Evolutionary conservation across 257 asterid genomes (phyloP), one percentile per base, ranked within the genome.

Genomic region (Solanum habrochaites): DNA sequence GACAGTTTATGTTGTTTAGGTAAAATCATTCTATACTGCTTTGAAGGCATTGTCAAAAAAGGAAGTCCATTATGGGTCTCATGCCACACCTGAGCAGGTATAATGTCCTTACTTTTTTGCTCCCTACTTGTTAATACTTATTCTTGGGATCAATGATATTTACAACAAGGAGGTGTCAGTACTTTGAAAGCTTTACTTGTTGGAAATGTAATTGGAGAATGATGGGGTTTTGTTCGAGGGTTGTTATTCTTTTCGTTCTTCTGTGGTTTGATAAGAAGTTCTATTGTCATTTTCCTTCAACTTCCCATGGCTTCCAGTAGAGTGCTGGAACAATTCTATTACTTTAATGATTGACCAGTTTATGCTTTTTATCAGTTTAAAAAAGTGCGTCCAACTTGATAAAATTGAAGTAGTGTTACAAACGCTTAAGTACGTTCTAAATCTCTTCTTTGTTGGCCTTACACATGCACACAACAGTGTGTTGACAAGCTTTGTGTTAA

Each of bases 1-100:
- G 83, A n/a, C 58, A 16, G 23, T 71, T 85, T 60, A 21, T 87
- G 70, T 80, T 92, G 83, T 91, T 83, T 89, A 96, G 99, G 94
- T 95, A 40, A 94, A 91, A 82, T 96, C 94, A 52, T 94, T 91
- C 83, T 87, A 92, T 74, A 87, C 96, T 85, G 94, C 98, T 83
- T 49, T 94, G 87, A 95, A 92, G 93, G 98, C 98, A 87, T 88
- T 95, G 88, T 93, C 98, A 32, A 89, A 88, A 86, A 94, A 92
- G 89, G 98, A 95, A 83, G 88, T 95, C 89, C 93, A 94, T 87
- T 95, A 95, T 86, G 98, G 98, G 75, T 90, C 94, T 90, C 70
- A 91, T 89, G 98, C 98, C 14, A 94, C 99, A 35, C 71, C 98
- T 82, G 99, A 95, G 88, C 98, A 96, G 97, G 99, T 95, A 89